A percentile compares a stretch with the other conserved stretches of the same genome.
Evolutionary conservation across 2,329 filamentous ascomycete species (phyloP).

Genomic region (Alternaria alternata): DNA sequence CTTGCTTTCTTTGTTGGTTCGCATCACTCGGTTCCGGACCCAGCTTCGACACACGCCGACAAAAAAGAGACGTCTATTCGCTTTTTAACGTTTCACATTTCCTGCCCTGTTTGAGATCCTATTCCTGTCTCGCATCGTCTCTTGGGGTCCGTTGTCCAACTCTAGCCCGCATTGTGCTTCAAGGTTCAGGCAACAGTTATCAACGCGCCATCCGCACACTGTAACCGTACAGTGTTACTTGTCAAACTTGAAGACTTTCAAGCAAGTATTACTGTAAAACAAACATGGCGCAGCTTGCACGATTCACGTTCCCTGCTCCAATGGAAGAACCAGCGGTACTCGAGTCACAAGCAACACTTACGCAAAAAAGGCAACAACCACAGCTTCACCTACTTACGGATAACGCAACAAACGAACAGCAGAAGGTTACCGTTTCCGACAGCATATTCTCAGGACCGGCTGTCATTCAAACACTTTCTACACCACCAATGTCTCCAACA

Average conservation of each 20-base stretch:
- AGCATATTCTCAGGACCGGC: conserved; percentile 7
- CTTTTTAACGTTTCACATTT: neutral
- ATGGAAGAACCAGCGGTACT: neutral
- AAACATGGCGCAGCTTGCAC: conserved; percentile 24
- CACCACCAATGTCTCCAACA: conserved; percentile 40
- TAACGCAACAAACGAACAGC: conserved; percentile 11
- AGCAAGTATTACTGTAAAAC: conserved; percentile 1
- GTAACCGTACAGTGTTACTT: conserved; percentile 19
- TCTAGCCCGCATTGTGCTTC: conserved; percentile 28
- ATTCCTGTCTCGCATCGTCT: conserved; percentile 19
- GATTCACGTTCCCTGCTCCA: conserved; percentile 12
- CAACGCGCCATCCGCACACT: conserved; percentile 13
- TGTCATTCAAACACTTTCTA: conserved; percentile 22
- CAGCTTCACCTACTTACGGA: conserved; percentile 23
- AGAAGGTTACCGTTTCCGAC: conserved; percentile 16
- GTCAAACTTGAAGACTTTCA: conserved; percentile 19
- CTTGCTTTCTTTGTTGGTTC: conserved; percentile 16
- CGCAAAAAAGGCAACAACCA: conserved; percentile 18
- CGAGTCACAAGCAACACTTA: conserved; percentile 4
- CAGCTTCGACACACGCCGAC: conserved; percentile 2
- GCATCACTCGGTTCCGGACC: conserved; percentile 12
- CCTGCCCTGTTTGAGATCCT: conserved; percentile 5
- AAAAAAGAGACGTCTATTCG: neutral
- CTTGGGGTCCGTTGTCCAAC: conserved; percentile 14
- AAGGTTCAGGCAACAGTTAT: conserved; percentile 17